Evolutionary conservation across 257 asterid species (phyloP), one percentile per base, ranked within the genome.

Genomic region (Cordia subcordata): DNA sequence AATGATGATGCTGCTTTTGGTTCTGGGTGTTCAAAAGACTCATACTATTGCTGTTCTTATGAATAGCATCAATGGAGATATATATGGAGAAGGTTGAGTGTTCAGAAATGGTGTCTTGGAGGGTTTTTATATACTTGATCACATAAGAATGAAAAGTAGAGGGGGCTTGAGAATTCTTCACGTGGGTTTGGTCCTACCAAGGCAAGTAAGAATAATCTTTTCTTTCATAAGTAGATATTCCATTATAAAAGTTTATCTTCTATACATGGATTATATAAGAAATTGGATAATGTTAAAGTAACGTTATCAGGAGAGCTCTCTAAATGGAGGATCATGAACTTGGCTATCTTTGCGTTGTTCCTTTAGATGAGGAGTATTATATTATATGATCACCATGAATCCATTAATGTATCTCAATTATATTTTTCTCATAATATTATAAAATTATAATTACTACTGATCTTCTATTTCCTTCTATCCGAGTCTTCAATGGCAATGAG

Each of bases 121-220:
- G 47, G 47, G 12, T 42, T 14, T 42, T 42, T 11, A 42, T 42
- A 42, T 42, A 42, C 47, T 42, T 10, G 3, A 2, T 42, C 8
- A 11, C 47, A 42, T 42, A 3, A 10, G 4, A 64, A 58, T 55
- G 70, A 70, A 53, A 52, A 55, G 42, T 62, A 63, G 58, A 63
- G 72, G 75, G 59, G 79, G 87, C 81, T 73, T 62, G 76, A 62
- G 74, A 66, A 72, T 63, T 51, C 71, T 77, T 83, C 96, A 88
- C 94, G 96, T 85, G 96, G 94, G 79, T 16, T 72, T 72, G 94
- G 94, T 53, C 93, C 94, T 78, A 85, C 90, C 75, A 67, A 60
- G 49, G n/a, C 27, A 59, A 68, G 49, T 60, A 75, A 64, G 55
- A 79, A 65, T 65, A 75, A 68, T 68, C 19, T 35, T 68, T 61